Percentiles rank a stretch among this genome's conserved stretches.
Conservation (phyloP, 2,329 filamentous ascomycete species). For the Cercospora zeae-maydis region DNA sequence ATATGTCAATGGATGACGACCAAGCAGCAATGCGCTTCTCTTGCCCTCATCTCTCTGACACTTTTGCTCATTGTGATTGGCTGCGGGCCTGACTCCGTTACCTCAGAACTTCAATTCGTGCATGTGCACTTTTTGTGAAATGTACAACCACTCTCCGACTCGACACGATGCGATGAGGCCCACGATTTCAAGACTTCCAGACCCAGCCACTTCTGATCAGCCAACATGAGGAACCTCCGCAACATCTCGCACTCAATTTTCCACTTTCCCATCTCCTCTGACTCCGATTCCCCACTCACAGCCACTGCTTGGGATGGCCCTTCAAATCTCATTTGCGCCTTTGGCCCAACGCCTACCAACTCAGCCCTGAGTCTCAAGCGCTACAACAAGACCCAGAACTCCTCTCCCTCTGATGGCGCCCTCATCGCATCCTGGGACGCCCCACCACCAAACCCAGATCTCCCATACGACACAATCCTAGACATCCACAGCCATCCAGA, state of each 20-base stretch:
- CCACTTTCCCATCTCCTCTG: conserved; percentile 55
- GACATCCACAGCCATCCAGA: conserved; percentile 83
- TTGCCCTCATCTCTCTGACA: neutral
- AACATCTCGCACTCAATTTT: conserved; percentile 69
- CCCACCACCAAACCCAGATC: conserved; percentile 67
- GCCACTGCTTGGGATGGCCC: conserved; percentile 82
- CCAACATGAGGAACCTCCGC: conserved; percentile 78
- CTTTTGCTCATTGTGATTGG: conserved; percentile 9
- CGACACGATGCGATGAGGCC: neutral
- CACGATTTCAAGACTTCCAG: neutral
- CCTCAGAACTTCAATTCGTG: conserved; percentile 7
- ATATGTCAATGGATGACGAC: conserved; percentile 10
- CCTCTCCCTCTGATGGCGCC: conserved; percentile 41
- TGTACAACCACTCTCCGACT: neutral
- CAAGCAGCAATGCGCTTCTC: conserved; percentile 2
- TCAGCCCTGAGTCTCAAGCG: conserved; percentile 70
- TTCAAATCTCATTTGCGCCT: conserved; percentile 70
- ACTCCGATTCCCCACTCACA: conserved; percentile 49
- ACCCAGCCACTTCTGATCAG: neutral
- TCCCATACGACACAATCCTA: conserved; percentile 71
- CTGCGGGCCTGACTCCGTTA: neutral
- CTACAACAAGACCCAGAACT: conserved; percentile 39
- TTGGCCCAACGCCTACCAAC: conserved; percentile 68
- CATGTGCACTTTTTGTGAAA: conserved; percentile 9
- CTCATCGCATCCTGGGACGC: conserved; percentile 84